These are phyloP conservation scores for Eruca vesicaria DNA, from an alignment of 441 rosid genomes.

Conservation along the genomic window DNA sequence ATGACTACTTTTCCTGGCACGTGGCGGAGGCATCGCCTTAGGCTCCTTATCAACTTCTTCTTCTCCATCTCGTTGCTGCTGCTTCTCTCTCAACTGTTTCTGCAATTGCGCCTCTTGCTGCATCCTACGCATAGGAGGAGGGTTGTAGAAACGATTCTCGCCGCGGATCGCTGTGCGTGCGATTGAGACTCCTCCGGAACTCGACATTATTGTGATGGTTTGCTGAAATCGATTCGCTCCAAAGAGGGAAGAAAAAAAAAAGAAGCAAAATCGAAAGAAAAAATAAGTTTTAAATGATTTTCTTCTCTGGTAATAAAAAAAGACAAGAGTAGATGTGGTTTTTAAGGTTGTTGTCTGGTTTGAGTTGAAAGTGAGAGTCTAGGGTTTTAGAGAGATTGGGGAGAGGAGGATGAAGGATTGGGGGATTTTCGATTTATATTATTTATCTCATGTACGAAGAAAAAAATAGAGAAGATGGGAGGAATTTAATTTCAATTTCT, in stretches of 20 bases:
- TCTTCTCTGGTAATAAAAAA: background rate
- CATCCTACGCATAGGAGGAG: conserved; percentile 65
- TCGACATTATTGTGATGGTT: conserved; percentile 56
- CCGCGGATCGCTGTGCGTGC: conserved; percentile 50
- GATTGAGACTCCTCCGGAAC: conserved; percentile 55
- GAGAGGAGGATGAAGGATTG: conserved; percentile 19
- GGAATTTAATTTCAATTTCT: conserved; percentile 12
- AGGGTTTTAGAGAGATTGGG: conserved; percentile 39
- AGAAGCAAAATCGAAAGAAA: background rate
- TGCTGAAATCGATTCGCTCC: conserved; percentile 13
- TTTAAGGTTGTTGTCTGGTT: background rate
- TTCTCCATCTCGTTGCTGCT: conserved; percentile 26
- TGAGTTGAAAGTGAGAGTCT: conserved; percentile 16
- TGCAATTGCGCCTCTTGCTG: conserved; percentile 44
- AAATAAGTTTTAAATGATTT: background rate
- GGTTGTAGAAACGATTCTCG: conserved; percentile 66
- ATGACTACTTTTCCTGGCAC: conserved; percentile 26
- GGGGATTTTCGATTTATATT: conserved; percentile 10
- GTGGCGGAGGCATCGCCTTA: conserved; percentile 13
- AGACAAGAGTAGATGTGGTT: background rate
- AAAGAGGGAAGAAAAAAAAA: background rate
- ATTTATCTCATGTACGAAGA: conserved; percentile 6
- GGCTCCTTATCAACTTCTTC: conserved; percentile 33
- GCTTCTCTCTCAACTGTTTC: conserved; percentile 39
- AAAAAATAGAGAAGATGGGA: background rate